Base-by-base conservation (phyloP, 305 asterid species). In the Fraxinus latifolia region DNA sequence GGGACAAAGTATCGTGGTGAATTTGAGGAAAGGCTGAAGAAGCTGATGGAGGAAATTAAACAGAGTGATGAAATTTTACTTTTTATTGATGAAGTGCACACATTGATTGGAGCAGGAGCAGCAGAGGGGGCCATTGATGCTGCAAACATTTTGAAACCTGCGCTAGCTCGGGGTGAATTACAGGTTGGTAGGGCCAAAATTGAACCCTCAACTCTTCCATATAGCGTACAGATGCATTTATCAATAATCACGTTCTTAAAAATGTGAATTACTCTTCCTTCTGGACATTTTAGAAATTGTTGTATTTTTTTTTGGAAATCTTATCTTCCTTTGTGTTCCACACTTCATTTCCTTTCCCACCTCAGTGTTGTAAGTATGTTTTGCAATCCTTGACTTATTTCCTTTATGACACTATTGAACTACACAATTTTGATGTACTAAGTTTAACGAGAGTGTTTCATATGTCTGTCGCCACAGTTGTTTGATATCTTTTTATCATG, bases 111-210 rank as follows among this genome's bases (percentile, higher is more conserved):
- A 77, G 99, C 98, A 5, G 99, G 99, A 87, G 99, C 99, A 81
- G 99, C 98, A 17, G 99, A 94, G 88, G 99, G 99, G 81, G 99
- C 99, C 32, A 96, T 96, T 77, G 97, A 94, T 86, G 99, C 99
- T 60, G 99, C 99, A 58, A 96, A 96, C 90, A 96, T 96, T 82
- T 88, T 96, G 90, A 96, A 94, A 86, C 98, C 98, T 81, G 97
- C 99, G 70, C 90, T 96, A 75, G 97, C 99, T 83, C 94, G 98
- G 32, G 98, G 99, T 87, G 99, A 95, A 91, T 86, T 95, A 55
- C 98, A 95, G 97, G 99, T 95, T 79, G 50, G 90, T 47, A 47
- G 58, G 19, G 58, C n/a, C n/a, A 65, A 21, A 25, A 65, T 65
- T 21, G 17, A 65, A 62, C 31, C 15, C 27, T 62, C 31, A 21